phyloP scores from a whole-genome alignment of 495 filamentous ascomycete genomes.

The Neurospora sp. region DNA sequence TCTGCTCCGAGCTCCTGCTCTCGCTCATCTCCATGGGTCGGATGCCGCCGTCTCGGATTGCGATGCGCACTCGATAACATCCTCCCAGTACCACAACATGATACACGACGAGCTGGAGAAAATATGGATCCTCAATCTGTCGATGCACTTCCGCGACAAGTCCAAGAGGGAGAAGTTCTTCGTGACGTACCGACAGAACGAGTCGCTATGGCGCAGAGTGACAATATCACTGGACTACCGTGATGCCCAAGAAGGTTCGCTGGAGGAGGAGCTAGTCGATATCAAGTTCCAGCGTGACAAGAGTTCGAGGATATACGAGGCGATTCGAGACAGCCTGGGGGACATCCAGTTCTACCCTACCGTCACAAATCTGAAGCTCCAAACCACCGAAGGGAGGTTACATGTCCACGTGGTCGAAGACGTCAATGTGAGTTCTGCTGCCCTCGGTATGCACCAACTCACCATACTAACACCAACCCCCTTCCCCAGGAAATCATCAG shows the following conservation, averaged over 20 bases:
- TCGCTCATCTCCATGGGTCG: background rate
- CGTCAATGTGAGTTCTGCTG: conserved; percentile 48
- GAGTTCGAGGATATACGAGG: conserved; percentile 88
- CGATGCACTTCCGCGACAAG: conserved; percentile 96
- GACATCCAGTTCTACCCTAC: conserved; percentile 94
- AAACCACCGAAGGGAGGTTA: conserved; percentile 79
- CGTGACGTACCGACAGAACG: conserved; percentile 76
- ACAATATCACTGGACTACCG: conserved; percentile 95
- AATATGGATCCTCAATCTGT: conserved; percentile 93
- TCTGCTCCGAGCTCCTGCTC: background rate
- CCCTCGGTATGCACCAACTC: background rate
- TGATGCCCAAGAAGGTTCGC: conserved; percentile 63
- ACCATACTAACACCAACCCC: conserved; percentile 11
- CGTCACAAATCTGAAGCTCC: conserved; percentile 90
- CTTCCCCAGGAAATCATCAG: conserved; percentile 64
- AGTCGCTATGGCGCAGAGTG: conserved; percentile 72
- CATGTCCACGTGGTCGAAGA: conserved; percentile 99
- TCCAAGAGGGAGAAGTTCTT: conserved; percentile 98
- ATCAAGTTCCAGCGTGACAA: conserved; percentile 87
- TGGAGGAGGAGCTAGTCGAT: conserved; percentile 72
- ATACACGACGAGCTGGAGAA: conserved; percentile 75
- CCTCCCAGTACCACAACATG: conserved; percentile 44
- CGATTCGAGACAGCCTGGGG: conserved; percentile 80
- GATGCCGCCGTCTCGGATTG: conserved; percentile 18
- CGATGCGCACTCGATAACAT: conserved; percentile 37